Evolutionary conservation across 164 flowering plant species (phyloP).

Genomic region (Brasenia schreberi): DNA sequence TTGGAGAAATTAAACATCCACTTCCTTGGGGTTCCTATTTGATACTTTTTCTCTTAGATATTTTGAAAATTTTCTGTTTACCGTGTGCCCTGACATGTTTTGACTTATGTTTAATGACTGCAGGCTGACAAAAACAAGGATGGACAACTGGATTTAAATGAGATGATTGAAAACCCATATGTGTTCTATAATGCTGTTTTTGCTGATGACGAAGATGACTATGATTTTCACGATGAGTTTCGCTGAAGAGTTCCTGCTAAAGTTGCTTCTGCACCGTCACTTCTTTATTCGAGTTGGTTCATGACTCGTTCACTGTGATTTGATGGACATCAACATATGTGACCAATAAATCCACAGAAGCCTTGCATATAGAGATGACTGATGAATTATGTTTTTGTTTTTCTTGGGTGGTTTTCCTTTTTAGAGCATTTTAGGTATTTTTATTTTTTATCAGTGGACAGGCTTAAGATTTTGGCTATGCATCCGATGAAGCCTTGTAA

Average conservation of each 20-base stretch:
- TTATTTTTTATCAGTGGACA: not conserved
- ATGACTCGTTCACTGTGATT: not conserved
- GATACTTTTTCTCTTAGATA: no score
- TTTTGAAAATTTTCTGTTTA: no score
- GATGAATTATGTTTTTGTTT: no score
- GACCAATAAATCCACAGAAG: not conserved
- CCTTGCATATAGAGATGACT: not conserved
- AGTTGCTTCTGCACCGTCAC: not conserved
- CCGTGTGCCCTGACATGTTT: no score
- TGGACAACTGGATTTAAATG: conserved; percentile 58
- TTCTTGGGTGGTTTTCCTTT: no score
- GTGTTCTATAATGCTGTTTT: conserved; percentile 84
- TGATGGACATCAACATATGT: not conserved
- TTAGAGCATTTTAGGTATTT: not conserved
- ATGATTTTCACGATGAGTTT: conserved; percentile 79
- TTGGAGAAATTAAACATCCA: no score
- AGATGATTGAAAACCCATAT: conserved; percentile 90
- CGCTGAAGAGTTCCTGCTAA: conserved; percentile 24
- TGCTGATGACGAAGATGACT: conserved; percentile 59
- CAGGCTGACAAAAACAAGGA: conserved; percentile 95
- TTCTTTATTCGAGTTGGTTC: not conserved
- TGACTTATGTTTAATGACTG: conserved; percentile 5
- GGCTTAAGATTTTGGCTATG: not conserved
- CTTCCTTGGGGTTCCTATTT: no score
- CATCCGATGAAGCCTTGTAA: not conserved